These are phyloP conservation scores for Cladosporium sp. DNA, from an alignment of 2,329 filamentous ascomycete genomes.

Conservation along the genomic window DNA sequence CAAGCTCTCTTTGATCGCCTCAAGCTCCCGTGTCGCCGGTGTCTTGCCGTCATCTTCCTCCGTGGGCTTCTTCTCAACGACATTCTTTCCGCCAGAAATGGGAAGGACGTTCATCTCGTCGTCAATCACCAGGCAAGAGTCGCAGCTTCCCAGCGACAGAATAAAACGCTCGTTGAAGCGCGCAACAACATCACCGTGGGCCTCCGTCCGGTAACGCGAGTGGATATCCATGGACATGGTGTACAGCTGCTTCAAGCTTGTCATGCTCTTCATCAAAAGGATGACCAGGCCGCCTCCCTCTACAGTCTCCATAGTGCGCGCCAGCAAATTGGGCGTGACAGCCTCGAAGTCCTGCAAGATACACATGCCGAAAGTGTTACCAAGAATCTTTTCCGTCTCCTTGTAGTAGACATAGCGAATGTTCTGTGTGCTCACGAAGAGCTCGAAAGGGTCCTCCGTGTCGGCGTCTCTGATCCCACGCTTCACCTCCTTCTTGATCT, in stretches of 20 bases:
- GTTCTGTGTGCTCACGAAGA: slow-evolving; percentile 92
- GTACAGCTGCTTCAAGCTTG: slow-evolving; percentile 92
- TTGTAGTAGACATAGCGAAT: slow-evolving; percentile 99
- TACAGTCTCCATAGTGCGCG: slow-evolving; percentile 92
- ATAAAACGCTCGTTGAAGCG: slow-evolving; percentile 98
- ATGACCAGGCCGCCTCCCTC: slow-evolving; percentile 92
- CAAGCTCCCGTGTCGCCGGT: slow-evolving; percentile 67
- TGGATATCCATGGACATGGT: slow-evolving; percentile 97
- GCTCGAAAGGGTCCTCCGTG: slow-evolving; percentile 88
- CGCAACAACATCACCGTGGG: slow-evolving; percentile 88
- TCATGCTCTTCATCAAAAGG: slow-evolving; percentile 91
- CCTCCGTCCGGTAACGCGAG: slow-evolving; percentile 91
- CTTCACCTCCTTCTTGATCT: slow-evolving; percentile 98
- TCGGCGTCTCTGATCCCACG: slow-evolving; percentile 88
- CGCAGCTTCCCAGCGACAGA: slow-evolving; percentile 87
- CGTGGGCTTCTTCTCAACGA: slow-evolving; percentile 71
- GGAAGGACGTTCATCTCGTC: slow-evolving; percentile 96
- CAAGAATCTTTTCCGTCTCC: slow-evolving; percentile 96
- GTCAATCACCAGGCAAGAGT: slow-evolving; percentile 90
- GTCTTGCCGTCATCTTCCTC: slow-evolving; percentile 69
- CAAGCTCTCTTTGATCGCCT: slow-evolving; percentile 79
- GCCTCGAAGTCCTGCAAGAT: slow-evolving; percentile 98
- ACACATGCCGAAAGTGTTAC: slow-evolving; percentile 97
- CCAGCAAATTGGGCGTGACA: slow-evolving; percentile 91
- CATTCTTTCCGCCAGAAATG: slow-evolving; percentile 89